Conservation (phyloP, 164 flowering plant genomes). For the Nymphaea colorata region DNA sequence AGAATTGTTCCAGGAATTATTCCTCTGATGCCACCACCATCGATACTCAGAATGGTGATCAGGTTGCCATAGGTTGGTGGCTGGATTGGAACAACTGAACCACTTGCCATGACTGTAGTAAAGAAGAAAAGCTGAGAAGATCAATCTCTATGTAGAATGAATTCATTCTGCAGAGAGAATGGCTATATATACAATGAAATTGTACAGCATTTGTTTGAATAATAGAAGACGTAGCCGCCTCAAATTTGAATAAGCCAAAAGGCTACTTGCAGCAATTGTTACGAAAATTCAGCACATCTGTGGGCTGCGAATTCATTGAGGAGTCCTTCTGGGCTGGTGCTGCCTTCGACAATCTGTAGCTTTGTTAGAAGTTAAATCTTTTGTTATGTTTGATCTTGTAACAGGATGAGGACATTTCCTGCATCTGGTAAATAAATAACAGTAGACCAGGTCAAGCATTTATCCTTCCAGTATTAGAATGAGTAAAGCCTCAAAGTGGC, state of each 20-base stretch:
- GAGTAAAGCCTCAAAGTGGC: background rate
- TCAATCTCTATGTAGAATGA: background rate
- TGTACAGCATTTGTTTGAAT: background rate
- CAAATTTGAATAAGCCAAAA: background rate
- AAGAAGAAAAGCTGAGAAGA: background rate
- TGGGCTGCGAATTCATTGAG: too few relatives aligned
- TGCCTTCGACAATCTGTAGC: too few relatives aligned
- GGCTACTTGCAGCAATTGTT: background rate
- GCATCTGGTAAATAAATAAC: background rate
- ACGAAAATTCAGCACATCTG: too few relatives aligned
- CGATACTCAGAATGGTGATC: slow-evolving; percentile 29
- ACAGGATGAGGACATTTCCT: background rate
- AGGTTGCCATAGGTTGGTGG: slow-evolving; percentile 22
- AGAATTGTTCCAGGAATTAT: slow-evolving; percentile 26
- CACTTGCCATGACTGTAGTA: background rate
- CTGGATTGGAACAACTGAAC: slow-evolving; percentile 3
- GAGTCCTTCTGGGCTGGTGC: too few relatives aligned
- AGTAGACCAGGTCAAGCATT: background rate
- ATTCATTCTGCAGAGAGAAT: background rate
- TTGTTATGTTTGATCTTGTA: background rate
- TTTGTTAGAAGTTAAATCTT: too few relatives aligned
- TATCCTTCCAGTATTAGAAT: background rate
- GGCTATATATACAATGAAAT: background rate
- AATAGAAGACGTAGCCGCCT: background rate
- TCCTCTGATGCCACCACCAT: slow-evolving; percentile 31